A percentile compares a stretch with the other conserved stretches of the same genome.
These are phyloP conservation scores for Mycena alexandri DNA, from an alignment of 768 basidiomycete genomes.

Conservation along the genomic window DNA sequence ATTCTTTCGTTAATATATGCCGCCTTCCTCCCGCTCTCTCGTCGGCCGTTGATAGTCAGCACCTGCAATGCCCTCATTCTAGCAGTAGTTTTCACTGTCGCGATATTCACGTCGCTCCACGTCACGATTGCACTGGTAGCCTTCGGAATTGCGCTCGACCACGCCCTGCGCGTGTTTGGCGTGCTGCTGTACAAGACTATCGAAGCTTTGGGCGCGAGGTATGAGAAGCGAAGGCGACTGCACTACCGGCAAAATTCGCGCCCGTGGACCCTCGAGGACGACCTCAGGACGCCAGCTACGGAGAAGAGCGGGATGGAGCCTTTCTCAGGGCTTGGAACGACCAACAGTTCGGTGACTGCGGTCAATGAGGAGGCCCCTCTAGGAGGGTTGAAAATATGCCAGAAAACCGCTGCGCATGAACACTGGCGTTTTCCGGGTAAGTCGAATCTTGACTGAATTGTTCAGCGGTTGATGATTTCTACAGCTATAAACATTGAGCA, in stretches of 20 bases:
- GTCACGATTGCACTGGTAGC: conserved; percentile 34
- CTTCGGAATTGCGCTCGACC: conserved; percentile 29
- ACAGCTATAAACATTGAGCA: conserved; percentile 51
- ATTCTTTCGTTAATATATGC: conserved; percentile 32
- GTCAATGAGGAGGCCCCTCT: conserved; percentile 30
- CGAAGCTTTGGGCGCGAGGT: conserved; percentile 29
- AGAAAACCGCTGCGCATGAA: conserved; percentile 16
- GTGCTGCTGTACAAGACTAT: conserved; percentile 36
- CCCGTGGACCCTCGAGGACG: conserved; percentile 12
- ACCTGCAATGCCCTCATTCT: conserved; percentile 18
- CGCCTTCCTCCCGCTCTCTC: conserved; percentile 34
- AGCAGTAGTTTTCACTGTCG: conserved; percentile 34
- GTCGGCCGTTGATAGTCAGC: conserved; percentile 25
- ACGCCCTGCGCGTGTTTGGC: conserved; percentile 29
- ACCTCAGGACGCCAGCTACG: background rate
- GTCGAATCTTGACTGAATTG: background rate
- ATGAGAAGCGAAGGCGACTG: conserved; percentile 18
- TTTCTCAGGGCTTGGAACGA: conserved; percentile 6
- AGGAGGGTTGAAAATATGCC: conserved; percentile 25
- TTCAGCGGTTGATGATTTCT: background rate
- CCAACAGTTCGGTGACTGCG: conserved; percentile 36
- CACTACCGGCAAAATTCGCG: conserved; percentile 1
- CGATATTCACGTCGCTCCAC: conserved; percentile 36
- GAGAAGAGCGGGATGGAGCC: conserved; percentile 1
- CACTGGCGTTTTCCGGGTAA: conserved; percentile 22